Conservation (phyloP, 2,329 filamentous ascomycete genomes). For the Aspergillus sp. region DNA sequence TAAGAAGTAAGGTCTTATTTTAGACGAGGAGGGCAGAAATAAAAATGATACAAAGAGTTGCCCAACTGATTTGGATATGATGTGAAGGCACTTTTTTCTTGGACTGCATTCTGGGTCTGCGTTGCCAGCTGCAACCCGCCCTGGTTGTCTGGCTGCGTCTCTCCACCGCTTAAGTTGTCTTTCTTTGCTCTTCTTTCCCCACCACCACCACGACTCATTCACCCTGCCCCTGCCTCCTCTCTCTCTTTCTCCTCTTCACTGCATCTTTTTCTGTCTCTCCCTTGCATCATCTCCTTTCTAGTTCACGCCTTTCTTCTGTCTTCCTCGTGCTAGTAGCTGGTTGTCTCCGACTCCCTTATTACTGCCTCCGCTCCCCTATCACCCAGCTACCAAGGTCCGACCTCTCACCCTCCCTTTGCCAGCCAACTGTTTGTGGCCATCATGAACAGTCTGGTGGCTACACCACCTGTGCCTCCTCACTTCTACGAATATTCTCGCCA, state of each 20-base stretch:
- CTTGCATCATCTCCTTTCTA: constrained; percentile 18
- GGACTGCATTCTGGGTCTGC: constrained; percentile 21
- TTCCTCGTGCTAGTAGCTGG: constrained; percentile 21
- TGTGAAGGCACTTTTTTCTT: background rate
- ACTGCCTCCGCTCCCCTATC: constrained; percentile 12
- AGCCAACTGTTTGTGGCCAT: constrained; percentile 41
- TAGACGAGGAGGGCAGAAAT: background rate
- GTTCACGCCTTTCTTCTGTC: constrained; percentile 15
- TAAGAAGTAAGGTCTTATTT: background rate
- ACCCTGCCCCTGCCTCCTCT: constrained; percentile 10
- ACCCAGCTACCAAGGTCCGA: constrained; percentile 20
- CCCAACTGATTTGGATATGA: background rate
- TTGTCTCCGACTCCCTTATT: constrained; percentile 13
- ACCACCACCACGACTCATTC: constrained; percentile 18
- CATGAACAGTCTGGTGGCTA: constrained; percentile 66
- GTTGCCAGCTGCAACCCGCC: constrained; percentile 44
- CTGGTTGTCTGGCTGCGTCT: constrained; percentile 11
- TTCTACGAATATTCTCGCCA: constrained; percentile 64
- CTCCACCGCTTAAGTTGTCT: constrained; percentile 37
- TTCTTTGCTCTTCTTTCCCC: constrained; percentile 27
- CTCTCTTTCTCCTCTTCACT: constrained; percentile 18
- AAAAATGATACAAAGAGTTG: background rate
- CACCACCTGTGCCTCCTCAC: constrained; percentile 65
- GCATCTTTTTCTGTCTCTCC: constrained; percentile 19
- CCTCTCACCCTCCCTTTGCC: constrained; percentile 31